Conservation (phyloP, 805 yeast genomes). For the Metschnikowia shivogae region DNA sequence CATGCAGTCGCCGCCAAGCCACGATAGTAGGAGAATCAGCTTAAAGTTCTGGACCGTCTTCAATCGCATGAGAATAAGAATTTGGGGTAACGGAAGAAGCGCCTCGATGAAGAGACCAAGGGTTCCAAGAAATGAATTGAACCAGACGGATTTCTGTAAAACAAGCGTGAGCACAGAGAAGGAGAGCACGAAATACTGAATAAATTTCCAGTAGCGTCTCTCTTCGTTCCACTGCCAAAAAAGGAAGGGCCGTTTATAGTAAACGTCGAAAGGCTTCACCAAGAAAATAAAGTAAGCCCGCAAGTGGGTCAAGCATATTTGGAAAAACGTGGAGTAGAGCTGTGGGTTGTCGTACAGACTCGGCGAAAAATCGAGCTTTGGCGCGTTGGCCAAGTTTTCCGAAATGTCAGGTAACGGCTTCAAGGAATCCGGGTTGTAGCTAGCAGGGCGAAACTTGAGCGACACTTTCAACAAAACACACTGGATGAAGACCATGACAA, state of each 20-base stretch:
- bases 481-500: conserved; percentile 84
- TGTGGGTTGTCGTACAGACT: conserved; percentile 9
- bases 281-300: conserved; percentile 22
- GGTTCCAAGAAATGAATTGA: conserved; percentile 53
- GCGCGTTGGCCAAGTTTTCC: conserved; percentile 22
- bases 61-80: conserved; percentile 60
- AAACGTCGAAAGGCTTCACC: conserved; percentile 65
- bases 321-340: conserved; percentile 8
- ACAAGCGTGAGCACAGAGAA: conserved; percentile 41
- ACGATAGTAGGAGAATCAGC: conserved; percentile 65
- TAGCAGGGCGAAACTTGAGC: conserved; percentile 48
- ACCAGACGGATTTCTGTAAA: conserved; percentile 32
- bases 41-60: conserved; percentile 77
- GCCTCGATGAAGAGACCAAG: conserved; percentile 69
- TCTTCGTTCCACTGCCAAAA: conserved; percentile 88
- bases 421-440: conserved; percentile 32
- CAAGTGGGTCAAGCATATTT: conserved; percentile 9
- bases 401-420: conserved; percentile 27
- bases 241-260: conserved; percentile 55
- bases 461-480: conserved; percentile 58
- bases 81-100: conserved; percentile 72
- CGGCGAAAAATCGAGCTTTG: conserved; percentile 8
- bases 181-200: conserved; percentile 41
- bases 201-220: conserved; percentile 57
- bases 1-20: conserved; percentile 86